Percentiles rank a stretch among this genome's conserved stretches.
These are phyloP conservation scores for Trametes maxima DNA, from an alignment of 768 basidiomycete genomes.

Conservation along the genomic window DNA sequence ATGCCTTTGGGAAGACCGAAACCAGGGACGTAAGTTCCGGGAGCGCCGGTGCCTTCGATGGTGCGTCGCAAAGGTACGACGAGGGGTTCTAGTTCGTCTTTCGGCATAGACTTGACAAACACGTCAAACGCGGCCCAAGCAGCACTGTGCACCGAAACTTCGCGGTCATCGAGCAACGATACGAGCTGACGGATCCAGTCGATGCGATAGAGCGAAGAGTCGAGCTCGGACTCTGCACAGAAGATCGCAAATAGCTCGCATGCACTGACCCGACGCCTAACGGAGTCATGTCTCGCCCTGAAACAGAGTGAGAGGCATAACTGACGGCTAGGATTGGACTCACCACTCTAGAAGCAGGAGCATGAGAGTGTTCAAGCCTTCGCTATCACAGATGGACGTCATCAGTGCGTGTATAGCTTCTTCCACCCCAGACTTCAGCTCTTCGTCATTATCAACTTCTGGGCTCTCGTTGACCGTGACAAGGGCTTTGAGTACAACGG, in stretches of 20 bases:
- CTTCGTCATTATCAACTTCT: conserved; percentile 55
- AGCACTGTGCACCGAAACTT: conserved; percentile 74
- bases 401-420: conserved; percentile 78
- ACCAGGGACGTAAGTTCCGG: conserved; percentile 78
- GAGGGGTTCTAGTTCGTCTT: conserved; percentile 89
- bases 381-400: conserved; percentile 77
- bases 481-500: conserved; percentile 75
- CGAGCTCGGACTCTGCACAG: conserved; percentile 81
- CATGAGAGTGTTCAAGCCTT: conserved; percentile 91
- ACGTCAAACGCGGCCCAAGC: conserved; percentile 83
- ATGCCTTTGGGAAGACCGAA: conserved; percentile 86
- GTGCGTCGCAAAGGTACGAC: conserved; percentile 88
- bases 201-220: conserved; percentile 81
- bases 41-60: conserved; percentile 82
- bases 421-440: conserved; percentile 67
- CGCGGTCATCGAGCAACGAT: conserved; percentile 76
- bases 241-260: conserved; percentile 79
- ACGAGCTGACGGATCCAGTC: conserved; percentile 95
- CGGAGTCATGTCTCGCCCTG: conserved; percentile 81
- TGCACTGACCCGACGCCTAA: conserved; percentile 73
- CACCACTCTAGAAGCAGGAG: conserved; percentile 87
- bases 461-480: conserved; percentile 76
- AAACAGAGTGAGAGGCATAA: background rate
- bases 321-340: conserved; percentile 27
- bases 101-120: conserved; percentile 88